A percentile compares a stretch with the other conserved stretches of the same genome.
Evolutionary conservation across 116 monocot genomes (phyloP).

Genomic region (Iris pallida): DNA sequence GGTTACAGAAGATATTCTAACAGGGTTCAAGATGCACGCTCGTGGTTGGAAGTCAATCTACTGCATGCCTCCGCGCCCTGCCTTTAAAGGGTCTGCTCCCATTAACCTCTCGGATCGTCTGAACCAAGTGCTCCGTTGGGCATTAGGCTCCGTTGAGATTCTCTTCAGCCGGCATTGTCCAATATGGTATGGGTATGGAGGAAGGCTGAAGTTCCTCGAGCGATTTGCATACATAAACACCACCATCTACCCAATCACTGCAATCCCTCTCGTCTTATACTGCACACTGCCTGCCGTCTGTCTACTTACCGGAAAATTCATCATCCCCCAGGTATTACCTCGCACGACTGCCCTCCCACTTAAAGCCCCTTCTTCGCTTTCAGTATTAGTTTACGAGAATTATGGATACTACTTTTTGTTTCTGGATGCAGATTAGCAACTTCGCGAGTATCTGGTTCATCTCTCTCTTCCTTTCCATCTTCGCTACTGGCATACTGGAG

Average conservation of each 20-base stretch:
- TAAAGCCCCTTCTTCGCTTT: too few species aligned
- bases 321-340: conserved; percentile 54
- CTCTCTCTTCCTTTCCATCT: conserved; percentile 76
- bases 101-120: conserved; percentile 82
- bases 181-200: conserved; percentile 79
- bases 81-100: conserved; percentile 83
- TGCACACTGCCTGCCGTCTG: conserved; percentile 70
- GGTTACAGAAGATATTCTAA: conserved; percentile 80
- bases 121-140: conserved; percentile 81
- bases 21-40: conserved; percentile 87
- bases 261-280: conserved; percentile 57
- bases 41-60: conserved; percentile 84
- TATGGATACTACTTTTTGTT: too few species aligned
- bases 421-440: conserved; percentile 51
- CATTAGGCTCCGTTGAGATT: conserved; percentile 79
- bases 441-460: conserved; percentile 77
- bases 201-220: conserved; percentile 63
- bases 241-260: conserved; percentile 64
- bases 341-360: too few species aligned
- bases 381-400: too few species aligned
- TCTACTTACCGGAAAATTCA: conserved; percentile 76
- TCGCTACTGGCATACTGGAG: conserved; percentile 75
- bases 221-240: conserved; percentile 79
- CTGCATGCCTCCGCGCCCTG: conserved; percentile 65
- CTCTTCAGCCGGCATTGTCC: conserved; percentile 77